Evolutionary conservation across 306 rosid species (phyloP).

Genomic region (Quillaja saponaria): DNA sequence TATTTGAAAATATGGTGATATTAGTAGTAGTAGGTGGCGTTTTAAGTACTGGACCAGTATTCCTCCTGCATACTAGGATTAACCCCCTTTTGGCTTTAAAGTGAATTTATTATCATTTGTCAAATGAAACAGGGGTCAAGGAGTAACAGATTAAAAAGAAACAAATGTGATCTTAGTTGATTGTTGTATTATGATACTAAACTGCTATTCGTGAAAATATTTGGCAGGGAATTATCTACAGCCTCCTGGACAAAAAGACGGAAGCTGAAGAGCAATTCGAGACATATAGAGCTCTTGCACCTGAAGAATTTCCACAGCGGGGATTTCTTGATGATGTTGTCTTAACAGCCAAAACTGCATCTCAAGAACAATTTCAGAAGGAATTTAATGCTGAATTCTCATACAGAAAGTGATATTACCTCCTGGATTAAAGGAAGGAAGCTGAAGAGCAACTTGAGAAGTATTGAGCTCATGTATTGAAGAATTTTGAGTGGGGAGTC

Average conservation of each 20-base stretch:
- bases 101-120: no score
- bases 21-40: no score
- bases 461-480: no score
- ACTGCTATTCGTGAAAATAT: slow-evolving; percentile 8
- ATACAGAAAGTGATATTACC: slow-evolving; percentile 36
- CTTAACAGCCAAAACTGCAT: slow-evolving; percentile 61
- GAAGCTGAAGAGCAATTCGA: slow-evolving; percentile 84
- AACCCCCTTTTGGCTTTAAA: no score
- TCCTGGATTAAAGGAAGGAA: no score
- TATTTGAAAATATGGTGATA: no score
- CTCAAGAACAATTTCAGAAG: slow-evolving; percentile 58
- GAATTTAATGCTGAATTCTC: slow-evolving; percentile 56
- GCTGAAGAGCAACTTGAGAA: no score
- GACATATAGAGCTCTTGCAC: slow-evolving; percentile 69
- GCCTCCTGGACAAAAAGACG: slow-evolving; percentile 63
- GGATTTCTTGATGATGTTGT: slow-evolving; percentile 80
- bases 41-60: no score
- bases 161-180: background rate
- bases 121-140: no score
- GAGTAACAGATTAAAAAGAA: no score
- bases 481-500: no score
- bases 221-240: slow-evolving; percentile 85
- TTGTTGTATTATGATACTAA: background rate
- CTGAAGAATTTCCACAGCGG: slow-evolving; percentile 84
- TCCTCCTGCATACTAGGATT: no score